These are phyloP conservation scores for Starmerella floris DNA, from an alignment of 805 yeast genomes.

Conservation along the genomic window DNA sequence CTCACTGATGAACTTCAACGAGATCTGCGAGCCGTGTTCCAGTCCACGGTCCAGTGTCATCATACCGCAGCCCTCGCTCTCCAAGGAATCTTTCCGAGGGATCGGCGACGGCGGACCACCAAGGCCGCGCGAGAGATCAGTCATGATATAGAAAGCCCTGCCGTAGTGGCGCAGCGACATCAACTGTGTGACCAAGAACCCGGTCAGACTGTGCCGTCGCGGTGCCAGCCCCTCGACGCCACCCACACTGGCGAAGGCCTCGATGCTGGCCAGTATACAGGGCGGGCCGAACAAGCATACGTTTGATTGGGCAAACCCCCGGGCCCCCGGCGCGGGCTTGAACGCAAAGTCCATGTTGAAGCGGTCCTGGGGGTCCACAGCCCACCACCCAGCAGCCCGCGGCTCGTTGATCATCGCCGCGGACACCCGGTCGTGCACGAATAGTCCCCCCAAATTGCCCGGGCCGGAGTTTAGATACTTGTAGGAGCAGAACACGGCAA, in stretches of 20 bases:
- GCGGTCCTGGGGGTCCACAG: constrained; percentile 55
- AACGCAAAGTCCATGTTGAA: constrained; percentile 70
- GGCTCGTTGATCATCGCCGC: constrained; percentile 31
- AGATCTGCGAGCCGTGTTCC: constrained; percentile 75
- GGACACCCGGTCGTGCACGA: constrained; percentile 42
- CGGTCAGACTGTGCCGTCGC: constrained; percentile 47
- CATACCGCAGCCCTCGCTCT: constrained; percentile 7
- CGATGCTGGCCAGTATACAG: constrained; percentile 52
- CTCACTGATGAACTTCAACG: constrained; percentile 43
- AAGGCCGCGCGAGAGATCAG: constrained; percentile 37
- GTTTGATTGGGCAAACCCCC: constrained; percentile 80
- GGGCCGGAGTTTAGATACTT: constrained; percentile 88
- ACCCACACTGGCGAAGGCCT: constrained; percentile 44
- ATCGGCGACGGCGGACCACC: neutral
- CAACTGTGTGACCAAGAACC: constrained; percentile 40
- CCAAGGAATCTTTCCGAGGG: neutral
- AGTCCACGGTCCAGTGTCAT: neutral
- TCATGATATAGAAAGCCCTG: constrained; percentile 46
- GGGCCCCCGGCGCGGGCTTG: constrained; percentile 72
- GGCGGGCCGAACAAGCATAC: constrained; percentile 81
- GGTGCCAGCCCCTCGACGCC: constrained; percentile 47
- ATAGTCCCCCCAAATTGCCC: constrained; percentile 82
- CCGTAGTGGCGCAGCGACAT: constrained; percentile 36
- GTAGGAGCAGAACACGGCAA: constrained; percentile 91
- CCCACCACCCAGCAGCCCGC: constrained; percentile 96